Evolutionary conservation across 2,329 filamentous ascomycete genomes (phyloP).

Genomic region (Penicillium brasilianum): DNA sequence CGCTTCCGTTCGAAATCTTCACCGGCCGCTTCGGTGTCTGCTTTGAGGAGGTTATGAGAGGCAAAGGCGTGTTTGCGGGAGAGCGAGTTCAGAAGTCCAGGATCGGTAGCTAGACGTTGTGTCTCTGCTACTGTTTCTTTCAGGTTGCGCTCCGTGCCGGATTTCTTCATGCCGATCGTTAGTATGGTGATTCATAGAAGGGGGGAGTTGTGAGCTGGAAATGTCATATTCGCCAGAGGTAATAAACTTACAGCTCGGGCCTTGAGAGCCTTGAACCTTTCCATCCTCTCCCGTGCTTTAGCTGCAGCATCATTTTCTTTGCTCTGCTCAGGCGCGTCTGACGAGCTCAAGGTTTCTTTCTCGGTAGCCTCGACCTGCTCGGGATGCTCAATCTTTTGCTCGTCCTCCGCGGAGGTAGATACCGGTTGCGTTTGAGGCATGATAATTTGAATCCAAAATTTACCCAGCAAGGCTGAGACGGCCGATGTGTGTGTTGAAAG

Average conservation of each 20-base stretch:
- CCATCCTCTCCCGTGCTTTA: conserved; percentile 66
- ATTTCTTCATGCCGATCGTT: conserved; percentile 46
- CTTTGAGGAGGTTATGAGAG: conserved; percentile 89
- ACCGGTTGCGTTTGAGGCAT: conserved; percentile 28
- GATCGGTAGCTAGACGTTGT: conserved; percentile 77
- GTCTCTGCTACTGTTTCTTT: conserved; percentile 84
- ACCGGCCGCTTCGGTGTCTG: conserved; percentile 80
- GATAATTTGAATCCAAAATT: not conserved
- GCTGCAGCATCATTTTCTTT: conserved; percentile 35
- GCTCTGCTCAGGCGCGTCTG: conserved; percentile 20
- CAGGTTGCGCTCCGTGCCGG: conserved; percentile 63
- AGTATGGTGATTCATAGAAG: conserved; percentile 19
- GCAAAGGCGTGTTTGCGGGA: conserved; percentile 86
- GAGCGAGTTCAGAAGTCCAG: conserved; percentile 75
- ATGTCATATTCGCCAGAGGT: not conserved
- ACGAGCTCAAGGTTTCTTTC: conserved; percentile 17
- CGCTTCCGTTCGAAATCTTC: conserved; percentile 97
- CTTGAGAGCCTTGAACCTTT: conserved; percentile 85
- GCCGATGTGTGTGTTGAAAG: not conserved
- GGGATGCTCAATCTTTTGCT: conserved; percentile 15
- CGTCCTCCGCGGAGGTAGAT: conserved; percentile 23
- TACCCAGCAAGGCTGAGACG: not conserved
- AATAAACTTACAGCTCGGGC: conserved; percentile 66
- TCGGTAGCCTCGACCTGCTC: conserved; percentile 18
- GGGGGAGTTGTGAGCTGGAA: not conserved